Base-by-base conservation (phyloP, 2,329 filamentous ascomycete genomes). In the Phialocephala sp. region DNA sequence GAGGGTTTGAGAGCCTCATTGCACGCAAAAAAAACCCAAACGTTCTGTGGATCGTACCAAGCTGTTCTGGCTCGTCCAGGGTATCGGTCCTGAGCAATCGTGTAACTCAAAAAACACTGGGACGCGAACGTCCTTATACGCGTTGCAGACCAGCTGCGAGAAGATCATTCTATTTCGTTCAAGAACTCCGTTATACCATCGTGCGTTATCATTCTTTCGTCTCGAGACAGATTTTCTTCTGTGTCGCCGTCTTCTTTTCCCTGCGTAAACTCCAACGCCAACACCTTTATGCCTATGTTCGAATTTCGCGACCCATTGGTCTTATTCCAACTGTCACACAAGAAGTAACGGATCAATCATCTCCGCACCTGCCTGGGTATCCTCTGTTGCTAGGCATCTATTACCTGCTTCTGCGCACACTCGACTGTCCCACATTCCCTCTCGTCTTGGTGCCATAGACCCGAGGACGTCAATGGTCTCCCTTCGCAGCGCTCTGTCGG, bases 391-490 rank as follows among this genome's bases (percentile, higher is more conserved):
- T 20, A 68, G 45, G 3, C 15, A 59, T 32, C 62, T 62, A 22
- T 68, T 63, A 6, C 66, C 66, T 39, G 58, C 60, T 15, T 65
- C 63, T 27, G 63, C 66, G 41, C 60, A 63, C 14, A 68, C 37
- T 24, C 59, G 60, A n/a, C 70, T 71, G 50, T 72, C 70, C 71
- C 71, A 73, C 22, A 69, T 60, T 14, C 66, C 71, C 41, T 73
- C 71, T 43, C 66, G 62, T 57, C 71, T 68, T 24, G 70, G 69
- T 32, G 43, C 41, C 63, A 68, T 70, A 1, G 43, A 59, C 37
- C 62, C 62, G 39, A 73, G 63, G n/a, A 73, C 37, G 11, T 66
- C 63, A 36, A 73, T 66, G 14, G 68, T 66, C 27, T 73, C 68
- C 22, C 15, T 59, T 56, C 65, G 67, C 55, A 71, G 32, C 2